Evolutionary conservation across 306 rosid species (phyloP), one percentile per base, ranked within the genome.

Genomic region (Castanea crenata): DNA sequence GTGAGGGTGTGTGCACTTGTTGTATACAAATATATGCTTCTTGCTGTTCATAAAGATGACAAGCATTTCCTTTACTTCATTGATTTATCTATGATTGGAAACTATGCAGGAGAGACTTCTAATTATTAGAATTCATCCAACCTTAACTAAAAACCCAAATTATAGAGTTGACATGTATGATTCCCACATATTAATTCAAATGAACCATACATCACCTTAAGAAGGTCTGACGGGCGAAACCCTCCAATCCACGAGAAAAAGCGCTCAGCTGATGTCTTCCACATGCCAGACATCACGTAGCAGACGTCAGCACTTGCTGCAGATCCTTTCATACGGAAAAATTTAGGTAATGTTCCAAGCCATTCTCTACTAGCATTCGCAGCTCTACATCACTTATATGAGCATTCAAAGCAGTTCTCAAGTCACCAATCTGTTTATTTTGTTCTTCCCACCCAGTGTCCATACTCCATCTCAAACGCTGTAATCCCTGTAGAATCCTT

Each of bases 171-270:
- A 32, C 54, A 72, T 75, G 63, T 34, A 61, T 65, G 51, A 31
- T 67, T 18, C 52, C 72, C 8, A 34, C 56, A 61, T 13, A 51
- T 35, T 54, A 32, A 81, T 52, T 38, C 52, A 19, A 46, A 69
- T 61, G 31, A 65, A 62, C 46, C 38, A 78, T 20, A 67, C 35
- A 75, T 83, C 80, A 95, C 99, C 98, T 91, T 91, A 23, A 95
- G 92, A 74, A 91, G 86, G 76, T 90, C 99, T 25, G 99, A 95
- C 61, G 99, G 99, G 35, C 97, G 98, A 83, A 89, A 90, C 78
- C 98, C 99, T 86, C 99, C 99, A 6, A 92, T 93, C 99, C 99
- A 95, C 62, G 83, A 82, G 91, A 95, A 91, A 79, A 95, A 86
- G 57, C 88, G 83, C 84, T 95, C 99, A 8, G 94, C 92, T 64